Base-by-base conservation (phyloP, 176 grass and related monocot genomes). In the Carex kokanica region DNA sequence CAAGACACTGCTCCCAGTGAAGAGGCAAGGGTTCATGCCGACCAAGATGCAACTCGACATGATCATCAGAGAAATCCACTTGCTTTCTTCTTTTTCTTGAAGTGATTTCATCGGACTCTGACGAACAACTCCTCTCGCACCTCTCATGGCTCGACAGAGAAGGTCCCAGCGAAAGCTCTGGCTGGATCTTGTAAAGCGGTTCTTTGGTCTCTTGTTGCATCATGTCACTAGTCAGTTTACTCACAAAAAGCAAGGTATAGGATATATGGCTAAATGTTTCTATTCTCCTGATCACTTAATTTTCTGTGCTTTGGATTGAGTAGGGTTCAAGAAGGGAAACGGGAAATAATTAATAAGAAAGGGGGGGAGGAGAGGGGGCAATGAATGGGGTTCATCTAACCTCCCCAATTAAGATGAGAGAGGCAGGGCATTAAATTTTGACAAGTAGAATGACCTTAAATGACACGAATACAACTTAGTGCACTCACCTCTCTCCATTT, bases 1-100 rank as follows among this genome's bases (percentile, higher is more conserved):
- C 95, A 16, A 98, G 92, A 85, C 95, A 94, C 79, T 98, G 95
- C 79, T 98, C 95, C 95, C 95, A 98, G 73, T 92, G 90, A 15
- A 90, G 78, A 31, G 95, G 92, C 82, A 98, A 87, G 38, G 92
- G 95, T 41, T 94, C 88, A 74, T 84, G 77, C 66, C 24, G 51
- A 29, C 78, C 78, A 23, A 98, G 86, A 81, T 93, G 95, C 72
- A 98, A 90, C 9, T 94, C 95, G 13, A 98, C 78, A 75, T 80
- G 87, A 43, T 83, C 64, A 2, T 89, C 83, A 27, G 86, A 86
- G 62, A 84, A 53, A 92, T 89, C 81, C 85, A 87, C 73, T 64
- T 84, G 89, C 87, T 98, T 98, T 89, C 95, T 91, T 89, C 81
- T 98, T 88, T 92, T 98, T 56, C 84, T 27, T 36, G 88, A 90